Conservation (phyloP, 371 early-diverging fungal genomes). For the Mucor indicus region DNA sequence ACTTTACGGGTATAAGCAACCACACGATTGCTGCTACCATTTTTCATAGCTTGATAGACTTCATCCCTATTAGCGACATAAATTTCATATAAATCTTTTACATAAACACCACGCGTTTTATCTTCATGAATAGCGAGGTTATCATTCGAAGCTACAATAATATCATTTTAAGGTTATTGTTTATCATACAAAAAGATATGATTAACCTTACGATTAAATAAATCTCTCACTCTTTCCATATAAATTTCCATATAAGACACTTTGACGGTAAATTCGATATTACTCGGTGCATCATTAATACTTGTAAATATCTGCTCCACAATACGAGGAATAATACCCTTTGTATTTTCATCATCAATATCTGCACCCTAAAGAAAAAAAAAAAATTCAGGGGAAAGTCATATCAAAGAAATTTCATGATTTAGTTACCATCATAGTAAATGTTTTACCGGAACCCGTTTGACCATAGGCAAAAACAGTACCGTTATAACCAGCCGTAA, state of each 20-base stretch:
- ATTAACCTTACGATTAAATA: slow-evolving; percentile 88
- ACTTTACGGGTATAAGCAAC: slow-evolving; percentile 87
- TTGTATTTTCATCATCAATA: slow-evolving; percentile 81
- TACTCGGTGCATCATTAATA: slow-evolving; percentile 81
- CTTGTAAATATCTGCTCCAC: slow-evolving; percentile 90
- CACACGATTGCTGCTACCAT: slow-evolving; percentile 86
- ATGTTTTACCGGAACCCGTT: slow-evolving; percentile 98
- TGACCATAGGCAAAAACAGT: slow-evolving; percentile 99
- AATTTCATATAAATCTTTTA: slow-evolving; percentile 92
- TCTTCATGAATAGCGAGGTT: slow-evolving; percentile 96
- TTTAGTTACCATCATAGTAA: slow-evolving; percentile 88
- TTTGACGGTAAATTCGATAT: slow-evolving; percentile 92
- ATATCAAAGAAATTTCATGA: slow-evolving; percentile 16
- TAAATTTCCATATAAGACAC: slow-evolving; percentile 99
- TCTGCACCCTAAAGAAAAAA: slow-evolving; percentile 74
- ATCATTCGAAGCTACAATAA: slow-evolving; percentile 66
- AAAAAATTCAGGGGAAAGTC: slow-evolving; percentile 21
- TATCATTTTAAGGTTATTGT: background rate
- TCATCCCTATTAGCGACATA: slow-evolving; percentile 91
- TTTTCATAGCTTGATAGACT: slow-evolving; percentile 92
- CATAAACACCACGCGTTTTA: slow-evolving; percentile 90
- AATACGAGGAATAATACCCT: slow-evolving; percentile 94
- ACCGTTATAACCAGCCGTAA: slow-evolving; percentile 89
- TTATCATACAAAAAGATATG: too few relatives aligned
- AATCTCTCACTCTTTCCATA: slow-evolving; percentile 98